These are phyloP conservation scores for Coniferiporia weirii DNA, from an alignment of 1,284 basidiomycete species.

Conservation along the genomic window DNA sequence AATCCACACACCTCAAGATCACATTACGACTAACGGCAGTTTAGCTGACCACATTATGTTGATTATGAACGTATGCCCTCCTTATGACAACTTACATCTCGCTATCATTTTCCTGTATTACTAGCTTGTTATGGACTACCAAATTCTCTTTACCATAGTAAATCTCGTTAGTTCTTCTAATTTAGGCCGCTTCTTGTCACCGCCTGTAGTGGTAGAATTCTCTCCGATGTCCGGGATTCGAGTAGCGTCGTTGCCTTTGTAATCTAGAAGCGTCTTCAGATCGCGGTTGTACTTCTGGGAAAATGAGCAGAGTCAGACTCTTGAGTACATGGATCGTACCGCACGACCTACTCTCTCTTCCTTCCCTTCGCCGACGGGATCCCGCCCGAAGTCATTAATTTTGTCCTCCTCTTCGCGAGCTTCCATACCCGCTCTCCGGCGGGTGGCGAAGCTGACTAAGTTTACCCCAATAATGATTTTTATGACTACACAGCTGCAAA, in stretches of 20 bases:
- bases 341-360: slow-evolving; percentile 68
- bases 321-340: neutral
- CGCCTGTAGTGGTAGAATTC: slow-evolving; percentile 31
- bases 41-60: slow-evolving; percentile 4
- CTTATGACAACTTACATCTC: slow-evolving; percentile 1
- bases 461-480: slow-evolving; percentile 88
- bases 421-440: slow-evolving; percentile 72
- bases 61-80: slow-evolving; percentile 5
- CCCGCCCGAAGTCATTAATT: slow-evolving; percentile 80
- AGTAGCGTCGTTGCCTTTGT: slow-evolving; percentile 61
- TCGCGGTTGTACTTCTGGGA: slow-evolving; percentile 73
- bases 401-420: slow-evolving; percentile 63
- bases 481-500: slow-evolving; percentile 66
- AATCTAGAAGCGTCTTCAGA: slow-evolving; percentile 66
- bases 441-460: slow-evolving; percentile 77
- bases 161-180: slow-evolving; percentile 86
- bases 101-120: neutral
- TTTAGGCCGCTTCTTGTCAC: slow-evolving; percentile 50
- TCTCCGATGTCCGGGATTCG: slow-evolving; percentile 70
- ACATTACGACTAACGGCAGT: neutral
- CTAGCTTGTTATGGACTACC: slow-evolving; percentile 40
- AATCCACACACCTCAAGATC: neutral
- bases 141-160: slow-evolving; percentile 93
- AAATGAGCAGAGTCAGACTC: slow-evolving; percentile 5
- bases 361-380: slow-evolving; percentile 82